phyloP scores from a whole-genome alignment of 306 rosid species.

The Pyrus betulifolia region DNA sequence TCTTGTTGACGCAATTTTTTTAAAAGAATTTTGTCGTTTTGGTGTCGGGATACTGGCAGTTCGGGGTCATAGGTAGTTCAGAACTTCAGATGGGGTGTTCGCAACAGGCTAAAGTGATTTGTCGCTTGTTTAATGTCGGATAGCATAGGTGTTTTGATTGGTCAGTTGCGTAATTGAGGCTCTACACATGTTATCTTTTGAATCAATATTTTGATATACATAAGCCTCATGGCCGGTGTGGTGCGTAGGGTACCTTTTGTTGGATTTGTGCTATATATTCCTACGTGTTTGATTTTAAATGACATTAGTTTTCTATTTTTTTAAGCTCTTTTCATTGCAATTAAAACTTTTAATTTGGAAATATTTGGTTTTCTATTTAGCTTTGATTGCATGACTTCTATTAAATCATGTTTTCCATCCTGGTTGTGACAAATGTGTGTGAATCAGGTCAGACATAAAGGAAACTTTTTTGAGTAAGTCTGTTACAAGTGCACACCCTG shows the following conservation, averaged over 20 bases:
- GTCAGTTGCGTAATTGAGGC: background rate
- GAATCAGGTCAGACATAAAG: background rate
- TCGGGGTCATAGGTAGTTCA: background rate
- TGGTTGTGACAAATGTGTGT: background rate
- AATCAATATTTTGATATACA: background rate
- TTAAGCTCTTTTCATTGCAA: constrained; percentile 2
- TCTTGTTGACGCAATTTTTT: constrained; percentile 4
- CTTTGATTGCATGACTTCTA: background rate
- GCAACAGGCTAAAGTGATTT: background rate
- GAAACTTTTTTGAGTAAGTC: background rate
- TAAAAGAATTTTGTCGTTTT: constrained; percentile 5
- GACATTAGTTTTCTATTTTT: background rate
- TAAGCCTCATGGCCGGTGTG: background rate
- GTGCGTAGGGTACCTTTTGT: constrained; percentile 7
- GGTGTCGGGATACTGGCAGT: constrained; percentile 2
- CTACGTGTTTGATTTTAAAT: constrained; percentile 9
- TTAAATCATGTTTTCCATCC: background rate
- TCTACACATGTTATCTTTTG: background rate
- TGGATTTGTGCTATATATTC: background rate
- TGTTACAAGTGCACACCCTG: background rate
- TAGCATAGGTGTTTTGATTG: background rate
- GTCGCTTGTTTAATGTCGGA: constrained; percentile 2
- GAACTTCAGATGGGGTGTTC: background rate
- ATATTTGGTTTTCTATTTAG: background rate
- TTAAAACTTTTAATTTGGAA: background rate